Conservation (phyloP, 805 yeast genomes). For the Saccharomycopsis malanga region DNA sequence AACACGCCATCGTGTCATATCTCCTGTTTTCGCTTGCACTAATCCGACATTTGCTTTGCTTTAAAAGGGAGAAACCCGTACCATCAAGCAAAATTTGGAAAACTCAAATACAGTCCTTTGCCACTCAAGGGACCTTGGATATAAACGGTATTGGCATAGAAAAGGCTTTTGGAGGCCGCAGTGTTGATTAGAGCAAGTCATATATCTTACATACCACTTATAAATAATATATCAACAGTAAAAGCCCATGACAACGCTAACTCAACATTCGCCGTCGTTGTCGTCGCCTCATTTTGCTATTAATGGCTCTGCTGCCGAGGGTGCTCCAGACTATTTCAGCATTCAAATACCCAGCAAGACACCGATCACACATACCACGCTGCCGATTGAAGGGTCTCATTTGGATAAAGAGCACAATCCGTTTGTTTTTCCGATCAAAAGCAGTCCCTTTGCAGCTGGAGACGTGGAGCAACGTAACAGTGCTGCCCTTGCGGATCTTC, state of each 20-base stretch:
- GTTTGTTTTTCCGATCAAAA: not conserved
- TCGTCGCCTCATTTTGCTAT: slow-evolving; percentile 12
- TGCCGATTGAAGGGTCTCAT: not conserved
- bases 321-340: slow-evolving; percentile 5
- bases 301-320: not conserved
- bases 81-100: too few species aligned
- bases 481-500: not conserved
- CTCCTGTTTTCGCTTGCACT: too few species aligned
- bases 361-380: not conserved
- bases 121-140: too few species aligned
- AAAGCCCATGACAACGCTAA: slow-evolving; percentile 17
- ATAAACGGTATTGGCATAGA: too few species aligned
- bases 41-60: too few species aligned
- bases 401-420: not conserved
- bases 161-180: too few species aligned
- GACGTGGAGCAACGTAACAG: not conserved
- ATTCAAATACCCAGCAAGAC: slow-evolving; percentile 4
- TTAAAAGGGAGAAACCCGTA: too few species aligned
- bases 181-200: too few species aligned
- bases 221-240: too few species aligned
- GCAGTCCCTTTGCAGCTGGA: not conserved
- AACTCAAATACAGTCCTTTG: too few species aligned
- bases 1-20: too few species aligned
- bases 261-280: slow-evolving; percentile 17
- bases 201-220: too few species aligned